Percentiles rank a stretch among this genome's conserved stretches.
Conservation (phyloP, 2,329 filamentous ascomycete species). For the Cordyceps farinosa region DNA sequence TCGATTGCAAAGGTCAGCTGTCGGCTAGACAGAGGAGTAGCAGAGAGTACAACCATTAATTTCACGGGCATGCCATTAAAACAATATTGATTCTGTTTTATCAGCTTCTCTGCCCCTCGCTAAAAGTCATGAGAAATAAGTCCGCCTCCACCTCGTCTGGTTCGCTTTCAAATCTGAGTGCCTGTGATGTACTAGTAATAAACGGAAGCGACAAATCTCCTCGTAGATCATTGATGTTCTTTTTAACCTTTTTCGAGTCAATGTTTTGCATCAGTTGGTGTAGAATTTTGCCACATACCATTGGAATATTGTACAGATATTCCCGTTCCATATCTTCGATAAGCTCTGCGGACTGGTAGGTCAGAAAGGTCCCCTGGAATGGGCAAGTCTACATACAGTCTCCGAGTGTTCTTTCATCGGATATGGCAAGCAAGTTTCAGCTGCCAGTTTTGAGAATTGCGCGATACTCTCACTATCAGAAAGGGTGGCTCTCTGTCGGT, state of each 20-base stretch:
- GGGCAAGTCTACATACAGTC: neutral
- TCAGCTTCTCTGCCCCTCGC: neutral
- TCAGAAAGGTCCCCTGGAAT: neutral
- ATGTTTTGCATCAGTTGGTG: neutral
- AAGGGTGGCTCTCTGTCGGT: neutral
- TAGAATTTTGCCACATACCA: constrained; percentile 1
- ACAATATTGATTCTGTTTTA: neutral
- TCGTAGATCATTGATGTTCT: constrained; percentile 17
- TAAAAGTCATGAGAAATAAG: constrained; percentile 15
- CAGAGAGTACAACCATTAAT: neutral
- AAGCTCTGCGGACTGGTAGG: constrained; percentile 1
- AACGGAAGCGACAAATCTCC: constrained; percentile 18
- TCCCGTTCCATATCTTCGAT: constrained; percentile 14
- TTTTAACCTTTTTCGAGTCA: constrained; percentile 14
- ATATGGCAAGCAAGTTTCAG: neutral
- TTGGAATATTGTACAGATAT: constrained; percentile 17
- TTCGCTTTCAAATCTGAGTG: constrained; percentile 18
- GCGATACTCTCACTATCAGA: neutral
- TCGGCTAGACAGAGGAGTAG: neutral
- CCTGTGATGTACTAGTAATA: constrained; percentile 10
- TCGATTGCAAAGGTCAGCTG: neutral
- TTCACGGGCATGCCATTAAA: too few species aligned
- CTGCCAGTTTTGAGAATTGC: neutral
- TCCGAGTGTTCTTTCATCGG: neutral
- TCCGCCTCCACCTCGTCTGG: constrained; percentile 18